phyloP scores from a whole-genome alignment of 2,329 filamentous ascomycete genomes.

The Orbilia quercus region DNA sequence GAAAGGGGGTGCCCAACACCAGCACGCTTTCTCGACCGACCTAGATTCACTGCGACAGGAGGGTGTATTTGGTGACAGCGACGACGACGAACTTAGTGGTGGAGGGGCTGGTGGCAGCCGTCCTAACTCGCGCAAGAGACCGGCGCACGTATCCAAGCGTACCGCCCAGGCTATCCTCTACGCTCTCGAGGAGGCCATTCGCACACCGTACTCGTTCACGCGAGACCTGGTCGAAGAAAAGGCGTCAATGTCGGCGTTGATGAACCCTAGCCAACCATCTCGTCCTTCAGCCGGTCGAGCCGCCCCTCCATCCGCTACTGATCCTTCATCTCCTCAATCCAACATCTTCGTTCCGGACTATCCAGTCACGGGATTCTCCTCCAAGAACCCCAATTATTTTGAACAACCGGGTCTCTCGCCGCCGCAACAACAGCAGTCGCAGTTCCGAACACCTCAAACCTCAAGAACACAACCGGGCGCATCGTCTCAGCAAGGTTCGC shows the following conservation, averaged over 20 bases:
- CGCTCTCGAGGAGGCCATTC: conserved; percentile 88
- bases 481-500: conserved; percentile 47
- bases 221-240: conserved; percentile 86
- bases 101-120: conserved; percentile 54
- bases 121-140: conserved; percentile 50
- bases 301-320: conserved; percentile 50
- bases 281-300: conserved; percentile 54
- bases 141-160: conserved; percentile 77
- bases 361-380: conserved; percentile 59
- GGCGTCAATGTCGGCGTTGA: conserved; percentile 87
- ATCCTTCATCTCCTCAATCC: conserved; percentile 67
- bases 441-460: conserved; percentile 46
- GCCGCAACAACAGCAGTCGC: conserved; percentile 41
- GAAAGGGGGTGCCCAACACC: conserved; percentile 50
- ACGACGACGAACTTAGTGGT: conserved; percentile 50
- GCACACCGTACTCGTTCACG: conserved; percentile 83
- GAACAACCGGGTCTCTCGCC: conserved; percentile 43
- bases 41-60: conserved; percentile 49
- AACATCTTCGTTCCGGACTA: conserved; percentile 67
- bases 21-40: conserved; percentile 47
- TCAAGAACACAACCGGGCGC: conserved; percentile 44
- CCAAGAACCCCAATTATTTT: conserved; percentile 48
- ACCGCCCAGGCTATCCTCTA: conserved; percentile 92
- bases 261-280: conserved; percentile 68
- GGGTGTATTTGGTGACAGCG: conserved; percentile 48